A percentile compares a stretch with the other conserved stretches of the same genome.
These are phyloP conservation scores for Plasmodium vivax DNA, from an alignment of 169 alveolate genomes.

Conservation along the genomic window DNA sequence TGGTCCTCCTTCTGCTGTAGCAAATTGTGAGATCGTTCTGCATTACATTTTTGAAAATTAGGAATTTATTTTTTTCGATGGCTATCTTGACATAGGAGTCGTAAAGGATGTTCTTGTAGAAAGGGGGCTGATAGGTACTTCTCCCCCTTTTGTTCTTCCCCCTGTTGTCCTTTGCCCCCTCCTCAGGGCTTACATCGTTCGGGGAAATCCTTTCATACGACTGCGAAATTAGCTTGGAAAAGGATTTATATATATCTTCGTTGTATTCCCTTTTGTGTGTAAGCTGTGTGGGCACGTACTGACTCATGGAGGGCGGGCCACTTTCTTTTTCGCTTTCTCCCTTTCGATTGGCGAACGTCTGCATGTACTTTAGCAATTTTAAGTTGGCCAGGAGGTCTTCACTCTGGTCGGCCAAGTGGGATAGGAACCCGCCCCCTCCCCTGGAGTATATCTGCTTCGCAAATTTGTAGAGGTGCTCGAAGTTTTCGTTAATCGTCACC, in stretches of 20 bases:
- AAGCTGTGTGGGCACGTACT: background rate
- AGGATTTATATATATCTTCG: conserved; percentile 39
- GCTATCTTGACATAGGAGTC: conserved; percentile 31
- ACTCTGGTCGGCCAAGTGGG: background rate
- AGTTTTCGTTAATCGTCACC: conserved; percentile 34
- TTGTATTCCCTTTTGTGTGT: background rate
- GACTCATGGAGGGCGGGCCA: background rate
- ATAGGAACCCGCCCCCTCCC: background rate
- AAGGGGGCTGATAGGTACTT: background rate
- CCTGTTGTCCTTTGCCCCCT: background rate
- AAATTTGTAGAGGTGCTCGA: conserved; percentile 29
- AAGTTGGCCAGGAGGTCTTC: background rate
- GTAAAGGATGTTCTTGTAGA: background rate
- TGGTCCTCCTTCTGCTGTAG: background rate
- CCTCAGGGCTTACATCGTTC: background rate
- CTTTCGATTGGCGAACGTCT: conserved; percentile 7
- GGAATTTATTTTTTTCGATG: conserved; percentile 26
- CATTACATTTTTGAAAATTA: conserved; percentile 40
- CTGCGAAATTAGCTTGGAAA: conserved; percentile 23
- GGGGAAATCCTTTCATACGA: conserved; percentile 4
- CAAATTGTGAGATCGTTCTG: conserved; percentile 11
- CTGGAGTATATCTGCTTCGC: background rate
- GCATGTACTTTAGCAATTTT: background rate
- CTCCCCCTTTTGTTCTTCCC: background rate
- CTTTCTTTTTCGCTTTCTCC: background rate